Evolutionary conservation across 306 rosid genomes (phyloP).

Genomic region (Cicer pinnatifidum): DNA sequence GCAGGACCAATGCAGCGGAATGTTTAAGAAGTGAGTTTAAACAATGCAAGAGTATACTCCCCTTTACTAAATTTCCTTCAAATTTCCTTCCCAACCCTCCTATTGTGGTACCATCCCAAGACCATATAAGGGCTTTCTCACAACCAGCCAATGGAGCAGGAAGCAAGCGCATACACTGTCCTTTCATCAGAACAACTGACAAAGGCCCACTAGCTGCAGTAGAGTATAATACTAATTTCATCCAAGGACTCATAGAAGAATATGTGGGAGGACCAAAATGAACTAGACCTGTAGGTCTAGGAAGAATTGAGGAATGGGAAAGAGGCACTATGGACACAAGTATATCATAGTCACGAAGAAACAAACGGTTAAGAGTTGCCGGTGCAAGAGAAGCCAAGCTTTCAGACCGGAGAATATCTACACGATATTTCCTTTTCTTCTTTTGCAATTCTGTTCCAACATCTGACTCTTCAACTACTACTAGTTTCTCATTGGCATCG

Average conservation of each 20-base stretch:
- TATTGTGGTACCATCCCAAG: conserved; percentile 87
- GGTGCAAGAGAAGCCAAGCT: conserved; percentile 95
- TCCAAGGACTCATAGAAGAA: conserved; percentile 97
- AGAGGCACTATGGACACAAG: conserved; percentile 93
- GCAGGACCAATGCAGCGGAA: conserved; percentile 92
- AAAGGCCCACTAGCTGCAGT: conserved; percentile 81
- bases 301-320: conserved; percentile 86
- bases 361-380: conserved; percentile 78
- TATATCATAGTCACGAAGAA: conserved; percentile 92
- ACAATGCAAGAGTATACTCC: conserved; percentile 85
- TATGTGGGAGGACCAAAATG: conserved; percentile 97
- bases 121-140: conserved; percentile 94
- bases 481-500: conserved; percentile 51
- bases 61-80: conserved; percentile 84
- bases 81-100: conserved; percentile 90
- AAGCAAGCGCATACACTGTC: conserved; percentile 87
- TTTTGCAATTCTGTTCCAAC: conserved; percentile 59
- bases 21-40: conserved; percentile 80
- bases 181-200: conserved; percentile 91
- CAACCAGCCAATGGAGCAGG: conserved; percentile 96
- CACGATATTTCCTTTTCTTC: conserved; percentile 72
- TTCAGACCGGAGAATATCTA: conserved; percentile 94
- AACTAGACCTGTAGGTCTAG: conserved; percentile 77
- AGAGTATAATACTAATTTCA: conserved; percentile 90
- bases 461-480: conserved; percentile 58